phyloP scores from a whole-genome alignment of 306 rosid genomes.

The Casuarina glauca region DNA sequence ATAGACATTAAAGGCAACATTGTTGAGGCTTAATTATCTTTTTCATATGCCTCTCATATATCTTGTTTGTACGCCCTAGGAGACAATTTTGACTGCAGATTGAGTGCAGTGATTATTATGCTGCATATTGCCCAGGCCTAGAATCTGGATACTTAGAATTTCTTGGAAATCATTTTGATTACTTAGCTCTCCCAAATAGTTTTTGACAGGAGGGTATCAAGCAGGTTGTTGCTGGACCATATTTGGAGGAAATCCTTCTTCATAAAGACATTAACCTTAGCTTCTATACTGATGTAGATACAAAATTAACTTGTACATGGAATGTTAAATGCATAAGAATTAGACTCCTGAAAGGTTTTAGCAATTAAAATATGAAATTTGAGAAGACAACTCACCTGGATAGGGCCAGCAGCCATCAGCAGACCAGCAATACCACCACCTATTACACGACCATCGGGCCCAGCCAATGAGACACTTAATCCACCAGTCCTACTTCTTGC shows the following conservation, averaged over 20 bases:
- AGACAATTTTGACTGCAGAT: not conserved
- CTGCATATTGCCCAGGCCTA: not conserved
- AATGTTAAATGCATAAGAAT: not conserved
- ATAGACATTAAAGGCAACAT: not conserved
- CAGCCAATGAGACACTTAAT: conserved; percentile 75
- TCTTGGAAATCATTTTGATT: not conserved
- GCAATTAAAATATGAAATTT: not conserved
- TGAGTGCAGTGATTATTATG: not conserved
- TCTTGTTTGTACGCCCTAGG: not conserved
- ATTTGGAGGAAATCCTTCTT: not conserved
- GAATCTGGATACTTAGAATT: not conserved
- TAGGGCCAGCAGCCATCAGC: conserved; percentile 75
- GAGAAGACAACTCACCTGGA: conserved; percentile 51
- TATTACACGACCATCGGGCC: conserved; percentile 76
- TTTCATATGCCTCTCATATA: too few species aligned
- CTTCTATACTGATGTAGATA: not conserved
- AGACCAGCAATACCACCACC: conserved; percentile 85
- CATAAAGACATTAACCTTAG: not conserved
- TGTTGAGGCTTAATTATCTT: not conserved
- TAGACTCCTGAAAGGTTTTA: not conserved
- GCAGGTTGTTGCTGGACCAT: not conserved
- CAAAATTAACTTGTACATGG: not conserved
- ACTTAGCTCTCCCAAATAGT: not conserved
- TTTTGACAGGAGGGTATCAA: not conserved
- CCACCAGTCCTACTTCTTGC: conserved; percentile 57